A percentile compares a stretch with the other conserved stretches of the same genome.
Evolutionary conservation across 1,284 basidiomycete species (phyloP).

Genomic region (Trametes hirsuta): DNA sequence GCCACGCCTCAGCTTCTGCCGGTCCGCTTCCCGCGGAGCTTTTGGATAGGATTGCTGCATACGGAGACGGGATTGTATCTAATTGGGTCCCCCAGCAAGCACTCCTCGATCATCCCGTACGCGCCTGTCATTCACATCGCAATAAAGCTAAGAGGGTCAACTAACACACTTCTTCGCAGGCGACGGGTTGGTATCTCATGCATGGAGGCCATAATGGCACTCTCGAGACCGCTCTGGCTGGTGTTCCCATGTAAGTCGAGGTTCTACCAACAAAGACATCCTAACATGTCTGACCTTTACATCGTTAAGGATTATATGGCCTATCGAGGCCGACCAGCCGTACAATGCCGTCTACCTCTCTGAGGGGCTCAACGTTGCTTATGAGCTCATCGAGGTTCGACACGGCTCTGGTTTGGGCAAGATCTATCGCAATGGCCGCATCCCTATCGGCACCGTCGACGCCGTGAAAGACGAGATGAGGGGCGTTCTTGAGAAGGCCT

Average conservation of each 20-base stretch:
- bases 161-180: constrained; percentile 6
- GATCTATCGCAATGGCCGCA: constrained; percentile 22
- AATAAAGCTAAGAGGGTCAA: not conserved
- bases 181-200: constrained; percentile 28
- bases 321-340: constrained; percentile 31
- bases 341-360: constrained; percentile 24
- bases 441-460: constrained; percentile 26
- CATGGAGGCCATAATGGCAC: constrained; percentile 30
- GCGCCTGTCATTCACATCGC: not conserved
- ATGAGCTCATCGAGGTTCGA: constrained; percentile 34
- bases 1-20: not conserved
- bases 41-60: constrained; percentile 14
- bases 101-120: constrained; percentile 27
- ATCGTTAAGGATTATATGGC: constrained; percentile 25
- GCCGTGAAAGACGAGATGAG: constrained; percentile 24
- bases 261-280: not conserved
- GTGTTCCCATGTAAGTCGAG: constrained; percentile 20
- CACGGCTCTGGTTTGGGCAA: constrained; percentile 25
- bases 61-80: constrained; percentile 20
- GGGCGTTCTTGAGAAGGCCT: constrained; percentile 22
- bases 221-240: constrained; percentile 20
- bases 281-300: not conserved
- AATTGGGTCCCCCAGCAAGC: constrained; percentile 29
- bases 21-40: constrained; percentile 21
- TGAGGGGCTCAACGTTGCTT: constrained; percentile 28